Percentiles rank a stretch among this genome's conserved stretches.
These are phyloP conservation scores for Blastobotrys robertii DNA, from an alignment of 805 yeast species.

Conservation along the genomic window DNA sequence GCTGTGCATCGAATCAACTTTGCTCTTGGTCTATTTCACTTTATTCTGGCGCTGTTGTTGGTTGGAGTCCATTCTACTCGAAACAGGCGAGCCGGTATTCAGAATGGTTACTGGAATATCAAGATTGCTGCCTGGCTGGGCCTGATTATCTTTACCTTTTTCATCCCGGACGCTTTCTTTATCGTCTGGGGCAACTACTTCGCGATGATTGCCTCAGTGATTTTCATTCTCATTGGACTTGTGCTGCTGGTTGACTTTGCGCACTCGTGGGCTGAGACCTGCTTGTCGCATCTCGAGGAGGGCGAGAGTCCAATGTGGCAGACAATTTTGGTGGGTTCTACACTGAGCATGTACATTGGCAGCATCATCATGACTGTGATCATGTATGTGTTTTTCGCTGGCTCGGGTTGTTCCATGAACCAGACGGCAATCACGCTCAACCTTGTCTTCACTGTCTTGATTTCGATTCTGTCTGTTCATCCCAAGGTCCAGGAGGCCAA, in stretches of 20 bases:
- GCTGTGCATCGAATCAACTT: slow-evolving; percentile 90
- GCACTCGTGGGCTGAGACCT: slow-evolving; percentile 97
- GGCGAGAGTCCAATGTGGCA: slow-evolving; percentile 68
- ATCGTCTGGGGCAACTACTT: slow-evolving; percentile 86
- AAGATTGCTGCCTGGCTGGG: slow-evolving; percentile 54
- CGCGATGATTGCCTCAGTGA: slow-evolving; percentile 72
- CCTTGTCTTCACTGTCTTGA: slow-evolving; percentile 50
- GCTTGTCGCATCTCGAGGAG: slow-evolving; percentile 81
- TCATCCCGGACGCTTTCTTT: slow-evolving; percentile 81
- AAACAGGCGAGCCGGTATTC: slow-evolving; percentile 71
- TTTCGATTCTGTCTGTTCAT: slow-evolving; percentile 63
- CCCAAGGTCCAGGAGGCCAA: slow-evolving; percentile 84
- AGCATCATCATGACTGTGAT: slow-evolving; percentile 61
- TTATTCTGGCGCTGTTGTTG: slow-evolving; percentile 56
- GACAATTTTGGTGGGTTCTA: slow-evolving; percentile 72
- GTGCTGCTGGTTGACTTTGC: slow-evolving; percentile 92
- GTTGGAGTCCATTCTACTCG: slow-evolving; percentile 67
- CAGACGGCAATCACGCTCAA: slow-evolving; percentile 78
- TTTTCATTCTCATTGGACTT: slow-evolving; percentile 83
- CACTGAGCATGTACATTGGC: slow-evolving; percentile 71
- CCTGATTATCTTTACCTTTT: slow-evolving; percentile 52
- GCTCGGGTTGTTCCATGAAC: slow-evolving; percentile 76
- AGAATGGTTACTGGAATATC: slow-evolving; percentile 85
- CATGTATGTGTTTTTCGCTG: slow-evolving; percentile 79
- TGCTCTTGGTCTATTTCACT: slow-evolving; percentile 73